Evolutionary conservation across 1,139 yeast genomes (phyloP).

Genomic region (Diutina scorzettiae): DNA sequence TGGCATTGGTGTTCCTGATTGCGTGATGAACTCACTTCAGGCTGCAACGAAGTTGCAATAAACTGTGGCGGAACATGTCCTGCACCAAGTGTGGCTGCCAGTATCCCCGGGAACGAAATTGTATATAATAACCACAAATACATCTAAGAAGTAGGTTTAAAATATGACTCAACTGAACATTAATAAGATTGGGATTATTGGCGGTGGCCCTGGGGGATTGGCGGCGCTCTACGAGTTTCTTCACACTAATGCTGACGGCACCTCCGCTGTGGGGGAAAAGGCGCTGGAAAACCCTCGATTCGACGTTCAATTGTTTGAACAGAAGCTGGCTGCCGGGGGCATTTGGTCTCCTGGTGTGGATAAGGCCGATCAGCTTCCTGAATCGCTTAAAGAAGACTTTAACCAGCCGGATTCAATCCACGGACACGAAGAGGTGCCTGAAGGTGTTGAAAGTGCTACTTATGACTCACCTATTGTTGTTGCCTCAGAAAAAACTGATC

Average conservation of each 20-base stretch:
- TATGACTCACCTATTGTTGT: neutral
- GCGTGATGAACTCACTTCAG: slow-evolving; percentile 51
- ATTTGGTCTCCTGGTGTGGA: slow-evolving; percentile 21
- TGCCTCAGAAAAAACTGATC: slow-evolving; percentile 10
- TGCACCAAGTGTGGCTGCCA: neutral
- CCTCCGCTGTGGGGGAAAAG: slow-evolving; percentile 17
- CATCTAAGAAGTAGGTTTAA: no score
- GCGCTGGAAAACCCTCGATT: slow-evolving; percentile 13
- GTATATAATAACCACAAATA: no score
- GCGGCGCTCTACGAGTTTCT: slow-evolving; percentile 25
- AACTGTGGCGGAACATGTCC: neutral
- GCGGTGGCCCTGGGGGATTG: slow-evolving; percentile 28
- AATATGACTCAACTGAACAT: slow-evolving; percentile 9
- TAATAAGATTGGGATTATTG: slow-evolving; percentile 21
- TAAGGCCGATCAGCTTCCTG: slow-evolving; percentile 13
- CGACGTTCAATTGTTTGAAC: slow-evolving; percentile 24
- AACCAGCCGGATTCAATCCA: neutral
- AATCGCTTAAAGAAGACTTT: neutral
- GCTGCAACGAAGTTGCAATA: slow-evolving; percentile 27
- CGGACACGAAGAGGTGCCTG: neutral
- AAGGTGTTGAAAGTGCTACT: neutral
- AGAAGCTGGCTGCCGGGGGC: slow-evolving; percentile 22
- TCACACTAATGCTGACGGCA: slow-evolving; percentile 22
- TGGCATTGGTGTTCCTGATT: slow-evolving; percentile 80
- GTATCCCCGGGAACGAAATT: neutral